Conservation (phyloP, 2,329 filamentous ascomycete genomes). For the Pestalotiopsis sp. region DNA sequence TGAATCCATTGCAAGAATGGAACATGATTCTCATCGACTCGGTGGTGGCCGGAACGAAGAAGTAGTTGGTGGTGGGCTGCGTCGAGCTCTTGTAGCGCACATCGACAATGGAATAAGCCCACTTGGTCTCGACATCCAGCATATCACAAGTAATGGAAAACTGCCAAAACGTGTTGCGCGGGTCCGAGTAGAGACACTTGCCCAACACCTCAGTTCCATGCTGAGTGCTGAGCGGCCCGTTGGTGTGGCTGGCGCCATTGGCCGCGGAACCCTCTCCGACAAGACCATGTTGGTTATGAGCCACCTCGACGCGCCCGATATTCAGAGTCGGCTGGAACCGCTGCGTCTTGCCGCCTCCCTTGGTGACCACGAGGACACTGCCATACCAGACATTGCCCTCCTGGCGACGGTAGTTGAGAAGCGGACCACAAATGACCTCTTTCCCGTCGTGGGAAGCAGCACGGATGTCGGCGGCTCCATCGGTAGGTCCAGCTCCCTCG, state of each 20-base stretch:
- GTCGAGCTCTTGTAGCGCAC: slow-evolving; percentile 62
- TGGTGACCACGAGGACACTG: slow-evolving; percentile 82
- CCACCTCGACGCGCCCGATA: slow-evolving; percentile 44
- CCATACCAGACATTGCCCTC: slow-evolving; percentile 74
- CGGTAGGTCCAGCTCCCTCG: slow-evolving; percentile 35
- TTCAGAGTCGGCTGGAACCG: slow-evolving; percentile 61
- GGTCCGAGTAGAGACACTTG: slow-evolving; percentile 66
- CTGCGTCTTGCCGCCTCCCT: slow-evolving; percentile 65
- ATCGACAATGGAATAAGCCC: slow-evolving; percentile 75
- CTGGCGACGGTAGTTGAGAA: slow-evolving; percentile 80
- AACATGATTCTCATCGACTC: slow-evolving; percentile 99
- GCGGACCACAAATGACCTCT: slow-evolving; percentile 71
- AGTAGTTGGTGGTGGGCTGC: slow-evolving; percentile 65
- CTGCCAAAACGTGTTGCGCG: slow-evolving; percentile 84
- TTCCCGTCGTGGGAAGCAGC: slow-evolving; percentile 43
- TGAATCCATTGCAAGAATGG: slow-evolving; percentile 97
- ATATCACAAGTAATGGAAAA: slow-evolving; percentile 84
- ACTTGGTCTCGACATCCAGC: slow-evolving; percentile 68
- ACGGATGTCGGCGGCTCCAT: slow-evolving; percentile 25
- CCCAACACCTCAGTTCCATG: slow-evolving; percentile 47
- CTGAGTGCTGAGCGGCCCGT: slow-evolving; percentile 45
- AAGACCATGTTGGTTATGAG: slow-evolving; percentile 23
- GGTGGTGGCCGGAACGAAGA: slow-evolving; percentile 81
- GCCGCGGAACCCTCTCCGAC: slow-evolving; percentile 30
- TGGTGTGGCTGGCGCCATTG: slow-evolving; percentile 31